phyloP scores from a whole-genome alignment of 768 basidiomycete genomes.

The Cystobasidium onofrii region DNA sequence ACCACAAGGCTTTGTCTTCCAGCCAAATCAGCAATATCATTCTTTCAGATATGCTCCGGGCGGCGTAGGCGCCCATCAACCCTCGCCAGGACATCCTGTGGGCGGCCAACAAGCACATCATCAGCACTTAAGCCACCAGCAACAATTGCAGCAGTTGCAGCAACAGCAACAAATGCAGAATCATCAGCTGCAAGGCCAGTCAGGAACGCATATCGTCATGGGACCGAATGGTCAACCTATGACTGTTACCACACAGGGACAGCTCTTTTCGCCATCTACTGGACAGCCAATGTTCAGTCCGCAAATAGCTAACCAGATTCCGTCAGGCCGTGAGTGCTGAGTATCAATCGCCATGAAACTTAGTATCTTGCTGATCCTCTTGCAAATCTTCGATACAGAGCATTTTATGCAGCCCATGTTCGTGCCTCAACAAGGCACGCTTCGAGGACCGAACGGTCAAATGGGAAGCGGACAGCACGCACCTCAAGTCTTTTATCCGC shows the following conservation, averaged over 20 bases:
- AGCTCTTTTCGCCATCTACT: neutral
- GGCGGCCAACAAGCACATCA: neutral
- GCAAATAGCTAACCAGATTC: constrained; percentile 8
- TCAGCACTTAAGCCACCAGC: neutral
- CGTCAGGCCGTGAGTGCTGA: constrained; percentile 10
- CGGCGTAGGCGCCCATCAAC: neutral
- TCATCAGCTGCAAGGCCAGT: constrained; percentile 3
- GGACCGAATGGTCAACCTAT: constrained; percentile 10
- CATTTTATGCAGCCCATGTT: constrained; percentile 21
- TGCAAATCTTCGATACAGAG: neutral
- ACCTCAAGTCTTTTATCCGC: neutral
- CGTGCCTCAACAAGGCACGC: neutral
- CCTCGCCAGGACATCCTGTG: neutral
- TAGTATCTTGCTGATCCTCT: neutral
- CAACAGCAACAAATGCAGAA: constrained; percentile 13
- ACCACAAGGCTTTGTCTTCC: constrained; percentile 17
- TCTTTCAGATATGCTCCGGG: constrained; percentile 1
- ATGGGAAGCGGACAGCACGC: neutral
- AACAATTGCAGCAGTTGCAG: constrained; percentile 7
- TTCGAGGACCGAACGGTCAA: neutral
- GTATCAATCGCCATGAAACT: no score
- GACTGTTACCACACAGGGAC: neutral
- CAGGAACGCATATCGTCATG: neutral
- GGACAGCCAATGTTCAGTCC: constrained; percentile 23
- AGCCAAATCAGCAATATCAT: constrained; percentile 4